Evolutionary conservation across 345 rosid genomes (phyloP).

Genomic region (Populus euphratica): DNA sequence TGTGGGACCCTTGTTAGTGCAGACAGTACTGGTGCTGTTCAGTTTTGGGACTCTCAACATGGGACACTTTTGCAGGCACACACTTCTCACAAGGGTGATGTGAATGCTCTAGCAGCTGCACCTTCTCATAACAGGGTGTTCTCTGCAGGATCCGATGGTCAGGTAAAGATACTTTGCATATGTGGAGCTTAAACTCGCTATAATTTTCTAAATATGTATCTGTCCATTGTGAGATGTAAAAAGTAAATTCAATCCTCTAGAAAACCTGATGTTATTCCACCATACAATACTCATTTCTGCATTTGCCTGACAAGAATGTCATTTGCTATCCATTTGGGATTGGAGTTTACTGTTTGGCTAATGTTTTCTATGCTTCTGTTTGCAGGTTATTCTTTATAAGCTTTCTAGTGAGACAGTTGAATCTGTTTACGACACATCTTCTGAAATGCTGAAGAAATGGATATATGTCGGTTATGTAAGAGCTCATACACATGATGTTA

Average conservation of each 20-base stretch:
- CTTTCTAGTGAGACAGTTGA: conserved; percentile 40
- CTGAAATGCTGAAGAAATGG: conserved; percentile 64
- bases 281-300: neutral
- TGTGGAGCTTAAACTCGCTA: neutral
- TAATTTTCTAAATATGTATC: neutral
- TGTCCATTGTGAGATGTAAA: neutral
- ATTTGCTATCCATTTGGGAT: neutral
- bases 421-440: conserved; percentile 33
- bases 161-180: conserved; percentile 41
- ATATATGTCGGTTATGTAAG: conserved; percentile 69
- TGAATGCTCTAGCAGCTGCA: conserved; percentile 69
- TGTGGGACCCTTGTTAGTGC: conserved; percentile 84
- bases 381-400: conserved; percentile 80
- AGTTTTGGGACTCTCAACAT: conserved; percentile 82
- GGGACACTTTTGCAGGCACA: conserved; percentile 85
- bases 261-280: neutral
- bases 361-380: conserved; percentile 10
- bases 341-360: neutral
- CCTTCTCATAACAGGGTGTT: conserved; percentile 87
- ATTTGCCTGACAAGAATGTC: neutral
- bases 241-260: neutral
- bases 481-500: conserved; percentile 91
- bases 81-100: conserved; percentile 85
- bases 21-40: conserved; percentile 86
- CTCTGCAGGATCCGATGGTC: conserved; percentile 94